These are phyloP conservation scores for Phytophthora multivora DNA, from an alignment of 352 stramenopile species.

Conservation along the genomic window DNA sequence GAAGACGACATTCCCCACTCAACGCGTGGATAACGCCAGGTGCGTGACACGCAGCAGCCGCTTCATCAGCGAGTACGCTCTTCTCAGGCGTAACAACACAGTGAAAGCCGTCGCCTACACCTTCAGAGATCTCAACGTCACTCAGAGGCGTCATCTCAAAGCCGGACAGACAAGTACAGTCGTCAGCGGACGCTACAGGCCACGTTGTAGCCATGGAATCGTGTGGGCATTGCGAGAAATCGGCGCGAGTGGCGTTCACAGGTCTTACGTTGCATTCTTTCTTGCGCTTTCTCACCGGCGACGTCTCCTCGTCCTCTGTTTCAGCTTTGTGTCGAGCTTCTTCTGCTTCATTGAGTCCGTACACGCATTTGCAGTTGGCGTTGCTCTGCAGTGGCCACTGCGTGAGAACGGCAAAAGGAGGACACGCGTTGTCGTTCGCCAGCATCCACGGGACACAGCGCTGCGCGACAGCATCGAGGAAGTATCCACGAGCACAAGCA, in stretches of 20 bases:
- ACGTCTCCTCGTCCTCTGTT: constrained; percentile 21
- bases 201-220: constrained; percentile 57
- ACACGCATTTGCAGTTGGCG: constrained; percentile 76
- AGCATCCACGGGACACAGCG: constrained; percentile 74
- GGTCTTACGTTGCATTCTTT: constrained; percentile 45
- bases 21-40: constrained; percentile 51
- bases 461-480: constrained; percentile 55
- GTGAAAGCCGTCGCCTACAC: constrained; percentile 46
- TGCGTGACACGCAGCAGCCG: constrained; percentile 39
- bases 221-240: constrained; percentile 51
- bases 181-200: constrained; percentile 41
- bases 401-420: constrained; percentile 57
- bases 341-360: constrained; percentile 45
- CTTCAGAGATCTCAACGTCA: constrained; percentile 32
- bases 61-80: constrained; percentile 40
- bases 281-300: constrained; percentile 16
- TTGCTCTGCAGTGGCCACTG: constrained; percentile 82
- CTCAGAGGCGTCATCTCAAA: constrained; percentile 42
- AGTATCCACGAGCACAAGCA: constrained; percentile 70
- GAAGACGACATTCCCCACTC: constrained; percentile 65
- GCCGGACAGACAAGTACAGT: constrained; percentile 56
- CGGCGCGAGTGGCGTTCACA: constrained; percentile 10
- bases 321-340: constrained; percentile 21
- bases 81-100: constrained; percentile 34
- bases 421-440: constrained; percentile 68